phyloP scores from a whole-genome alignment of 805 yeast species.

The Spathaspora passalidarum region DNA sequence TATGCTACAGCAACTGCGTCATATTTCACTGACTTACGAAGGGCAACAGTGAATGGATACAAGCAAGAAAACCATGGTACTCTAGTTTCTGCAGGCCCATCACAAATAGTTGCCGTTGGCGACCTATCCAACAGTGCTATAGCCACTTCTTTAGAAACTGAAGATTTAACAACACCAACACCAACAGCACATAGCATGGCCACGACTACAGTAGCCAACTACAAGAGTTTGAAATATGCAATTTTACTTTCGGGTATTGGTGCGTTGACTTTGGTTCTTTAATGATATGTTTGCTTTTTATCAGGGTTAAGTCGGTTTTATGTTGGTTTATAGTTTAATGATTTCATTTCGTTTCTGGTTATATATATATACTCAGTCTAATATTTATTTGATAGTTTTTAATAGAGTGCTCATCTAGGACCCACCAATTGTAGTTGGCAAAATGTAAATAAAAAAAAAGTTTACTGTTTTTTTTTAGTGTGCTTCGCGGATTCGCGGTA shows the following conservation, averaged over 20 bases:
- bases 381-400: no score
- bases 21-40: neutral
- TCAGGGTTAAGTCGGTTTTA: neutral
- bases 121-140: neutral
- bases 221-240: neutral
- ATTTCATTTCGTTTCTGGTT: neutral
- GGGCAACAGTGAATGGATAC: neutral
- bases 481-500: no score
- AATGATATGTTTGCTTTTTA: no score
- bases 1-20: neutral
- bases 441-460: no score
- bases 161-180: neutral
- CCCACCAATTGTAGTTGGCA: no score
- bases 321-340: neutral
- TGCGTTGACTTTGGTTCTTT: neutral
- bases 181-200: neutral
- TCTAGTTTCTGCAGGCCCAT: neutral
- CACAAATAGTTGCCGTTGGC: neutral
- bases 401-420: no score
- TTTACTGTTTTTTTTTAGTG: no score
- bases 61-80: neutral
- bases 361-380: no score
- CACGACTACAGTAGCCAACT: neutral
- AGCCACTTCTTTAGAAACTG: neutral
- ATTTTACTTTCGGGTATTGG: neutral